These are phyloP conservation scores for Xylaria bambusicola DNA, from an alignment of 495 filamentous ascomycete species.

Conservation along the genomic window DNA sequence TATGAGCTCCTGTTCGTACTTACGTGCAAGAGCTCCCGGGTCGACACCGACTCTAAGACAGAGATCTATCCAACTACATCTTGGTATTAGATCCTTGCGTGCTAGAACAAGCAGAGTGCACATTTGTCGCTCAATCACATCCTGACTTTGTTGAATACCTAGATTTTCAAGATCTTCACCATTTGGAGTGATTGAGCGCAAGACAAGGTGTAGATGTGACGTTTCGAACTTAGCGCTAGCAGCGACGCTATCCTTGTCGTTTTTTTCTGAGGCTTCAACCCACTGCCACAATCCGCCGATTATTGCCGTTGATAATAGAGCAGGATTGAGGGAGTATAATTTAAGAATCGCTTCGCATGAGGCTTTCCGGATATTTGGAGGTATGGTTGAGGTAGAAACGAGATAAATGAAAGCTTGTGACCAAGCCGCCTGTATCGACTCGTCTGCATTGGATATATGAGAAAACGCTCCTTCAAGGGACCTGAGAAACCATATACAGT, in stretches of 20 bases:
- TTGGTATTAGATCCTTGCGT: slow-evolving; percentile 73
- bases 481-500: slow-evolving; percentile 73
- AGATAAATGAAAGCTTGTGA: slow-evolving; percentile 78
- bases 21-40: slow-evolving; percentile 72
- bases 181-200: slow-evolving; percentile 69
- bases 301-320: slow-evolving; percentile 58
- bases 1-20: slow-evolving; percentile 47
- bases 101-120: slow-evolving; percentile 76
- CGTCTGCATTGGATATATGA: slow-evolving; percentile 32
- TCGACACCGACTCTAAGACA: slow-evolving; percentile 78
- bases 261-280: slow-evolving; percentile 62
- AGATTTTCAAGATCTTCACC: slow-evolving; percentile 41
- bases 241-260: slow-evolving; percentile 77
- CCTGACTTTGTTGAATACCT: slow-evolving; percentile 38
- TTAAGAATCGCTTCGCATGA: slow-evolving; percentile 58
- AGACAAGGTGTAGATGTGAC: slow-evolving; percentile 59
- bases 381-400: slow-evolving; percentile 61
- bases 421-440: slow-evolving; percentile 60
- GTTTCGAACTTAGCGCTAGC: slow-evolving; percentile 65
- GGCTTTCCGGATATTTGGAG: slow-evolving; percentile 59
- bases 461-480: slow-evolving; percentile 64
- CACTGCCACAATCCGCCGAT: slow-evolving; percentile 81
- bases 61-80: slow-evolving; percentile 81
- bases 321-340: slow-evolving; percentile 58
- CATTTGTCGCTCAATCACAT: slow-evolving; percentile 61